Evolutionary conservation across 345 rosid genomes (phyloP).

Genomic region (Arabidopsis suecica): DNA sequence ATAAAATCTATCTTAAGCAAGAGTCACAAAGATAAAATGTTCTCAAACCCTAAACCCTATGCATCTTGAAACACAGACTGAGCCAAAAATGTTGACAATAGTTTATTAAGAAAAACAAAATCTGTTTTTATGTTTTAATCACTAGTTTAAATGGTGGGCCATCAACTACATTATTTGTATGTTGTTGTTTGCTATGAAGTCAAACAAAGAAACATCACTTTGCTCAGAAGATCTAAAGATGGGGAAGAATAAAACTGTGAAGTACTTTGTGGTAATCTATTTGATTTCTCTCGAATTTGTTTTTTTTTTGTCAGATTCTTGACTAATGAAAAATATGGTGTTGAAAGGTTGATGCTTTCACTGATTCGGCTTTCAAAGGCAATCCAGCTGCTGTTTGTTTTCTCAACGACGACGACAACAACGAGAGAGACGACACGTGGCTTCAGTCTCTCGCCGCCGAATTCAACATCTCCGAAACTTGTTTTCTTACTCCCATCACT

Average conservation of each 20-base stretch:
- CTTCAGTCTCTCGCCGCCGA: constrained; percentile 64
- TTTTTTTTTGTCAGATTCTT: no score
- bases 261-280: constrained; percentile 53
- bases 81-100: no score
- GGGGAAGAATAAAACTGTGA: constrained; percentile 50
- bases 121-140: no score
- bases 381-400: constrained; percentile 91
- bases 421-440: constrained; percentile 74
- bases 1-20: no score
- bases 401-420: constrained; percentile 51
- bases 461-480: constrained; percentile 62
- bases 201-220: background rate
- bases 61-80: no score
- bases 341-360: constrained; percentile 72
- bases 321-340: no score
- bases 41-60: no score
- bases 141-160: no score
- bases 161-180: no score
- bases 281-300: background rate
- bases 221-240: background rate
- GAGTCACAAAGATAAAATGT: no score
- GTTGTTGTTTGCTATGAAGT: no score
- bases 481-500: constrained; percentile 50
- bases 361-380: constrained; percentile 77
- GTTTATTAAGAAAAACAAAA: no score